These are phyloP conservation scores for Musa itinerans DNA, from an alignment of 176 grass and related monocot genomes.

Conservation along the genomic window DNA sequence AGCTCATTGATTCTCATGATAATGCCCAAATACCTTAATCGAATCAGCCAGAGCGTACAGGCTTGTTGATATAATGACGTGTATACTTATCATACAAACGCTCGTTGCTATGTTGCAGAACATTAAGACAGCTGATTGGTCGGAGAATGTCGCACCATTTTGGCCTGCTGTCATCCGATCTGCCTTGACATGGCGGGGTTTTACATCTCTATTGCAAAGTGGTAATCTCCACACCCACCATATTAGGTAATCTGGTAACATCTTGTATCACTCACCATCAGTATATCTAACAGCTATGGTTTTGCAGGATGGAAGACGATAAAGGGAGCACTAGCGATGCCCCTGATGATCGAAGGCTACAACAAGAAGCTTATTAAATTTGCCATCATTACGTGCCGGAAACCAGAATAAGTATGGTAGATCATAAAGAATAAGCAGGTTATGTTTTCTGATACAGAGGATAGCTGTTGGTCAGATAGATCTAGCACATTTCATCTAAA, in stretches of 20 bases:
- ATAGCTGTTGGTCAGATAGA: no score
- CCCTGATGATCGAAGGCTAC: constrained; percentile 90
- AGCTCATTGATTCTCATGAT: no score
- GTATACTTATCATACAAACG: not conserved
- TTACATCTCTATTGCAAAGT: constrained; percentile 63
- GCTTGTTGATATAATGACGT: not conserved
- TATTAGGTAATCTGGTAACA: no score
- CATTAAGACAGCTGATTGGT: constrained; percentile 84
- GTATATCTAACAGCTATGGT: no score
- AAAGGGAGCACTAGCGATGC: constrained; percentile 83
- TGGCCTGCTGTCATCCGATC: constrained; percentile 93
- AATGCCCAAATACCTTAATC: no score
- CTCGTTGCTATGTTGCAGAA: constrained; percentile 33
- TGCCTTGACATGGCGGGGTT: constrained; percentile 72
- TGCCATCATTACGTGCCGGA: constrained; percentile 72
- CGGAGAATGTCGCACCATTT: constrained; percentile 86
- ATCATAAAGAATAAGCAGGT: no score
- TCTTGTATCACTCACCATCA: not conserved
- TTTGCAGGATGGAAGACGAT: constrained; percentile 94
- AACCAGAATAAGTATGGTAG: constrained; percentile 24
- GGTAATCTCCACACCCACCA: constrained; percentile 24
- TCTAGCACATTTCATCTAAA: no score
- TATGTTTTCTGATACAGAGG: no score
- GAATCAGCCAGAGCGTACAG: no score
- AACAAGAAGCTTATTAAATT: constrained; percentile 92